A percentile compares a stretch with the other conserved stretches of the same genome.
These are phyloP conservation scores for Irineochytrium annulatum DNA, from an alignment of 192 early-diverging fungal genomes.

Conservation along the genomic window DNA sequence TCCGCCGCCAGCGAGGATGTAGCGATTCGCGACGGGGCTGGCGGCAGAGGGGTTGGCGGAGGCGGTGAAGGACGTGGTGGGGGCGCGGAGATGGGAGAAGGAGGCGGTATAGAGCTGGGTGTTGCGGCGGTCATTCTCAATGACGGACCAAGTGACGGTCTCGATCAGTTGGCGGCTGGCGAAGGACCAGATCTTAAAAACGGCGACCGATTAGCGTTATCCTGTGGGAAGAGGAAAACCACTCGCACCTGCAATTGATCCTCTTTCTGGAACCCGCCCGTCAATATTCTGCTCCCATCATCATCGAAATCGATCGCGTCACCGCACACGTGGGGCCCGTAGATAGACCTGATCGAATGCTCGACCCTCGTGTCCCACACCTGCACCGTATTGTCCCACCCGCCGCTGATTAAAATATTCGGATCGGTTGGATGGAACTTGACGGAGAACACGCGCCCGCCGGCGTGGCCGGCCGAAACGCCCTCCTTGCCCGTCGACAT, in stretches of 20 bases:
- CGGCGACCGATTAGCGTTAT: no score
- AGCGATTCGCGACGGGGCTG: conserved; percentile 10
- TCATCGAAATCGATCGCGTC: conserved; percentile 48
- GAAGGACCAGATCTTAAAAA: conserved; percentile 32
- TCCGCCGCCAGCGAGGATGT: conserved; percentile 42
- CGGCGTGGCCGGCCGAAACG: conserved; percentile 47
- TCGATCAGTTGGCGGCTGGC: conserved; percentile 26
- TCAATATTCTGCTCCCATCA: conserved; percentile 29
- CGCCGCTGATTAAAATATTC: conserved; percentile 42
- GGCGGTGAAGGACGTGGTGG: no score
- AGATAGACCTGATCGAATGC: conserved; percentile 45
- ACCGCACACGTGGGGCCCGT: conserved; percentile 57
- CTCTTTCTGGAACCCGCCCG: conserved; percentile 40
- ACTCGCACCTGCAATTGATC: conserved; percentile 38
- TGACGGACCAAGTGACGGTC: conserved; percentile 38
- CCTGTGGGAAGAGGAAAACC: no score
- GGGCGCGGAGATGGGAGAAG: no score
- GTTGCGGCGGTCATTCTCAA: conserved; percentile 22
- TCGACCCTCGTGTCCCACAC: conserved; percentile 48
- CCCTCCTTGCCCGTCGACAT: conserved; percentile 33
- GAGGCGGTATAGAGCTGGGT: conserved; percentile 34
- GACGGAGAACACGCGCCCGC: conserved; percentile 48
- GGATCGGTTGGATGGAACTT: conserved; percentile 50
- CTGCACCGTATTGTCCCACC: conserved; percentile 57
- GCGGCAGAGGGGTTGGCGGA: no score